phyloP scores from a whole-genome alignment of 352 stramenopile genomes.

The Pythium phragmitis region DNA sequence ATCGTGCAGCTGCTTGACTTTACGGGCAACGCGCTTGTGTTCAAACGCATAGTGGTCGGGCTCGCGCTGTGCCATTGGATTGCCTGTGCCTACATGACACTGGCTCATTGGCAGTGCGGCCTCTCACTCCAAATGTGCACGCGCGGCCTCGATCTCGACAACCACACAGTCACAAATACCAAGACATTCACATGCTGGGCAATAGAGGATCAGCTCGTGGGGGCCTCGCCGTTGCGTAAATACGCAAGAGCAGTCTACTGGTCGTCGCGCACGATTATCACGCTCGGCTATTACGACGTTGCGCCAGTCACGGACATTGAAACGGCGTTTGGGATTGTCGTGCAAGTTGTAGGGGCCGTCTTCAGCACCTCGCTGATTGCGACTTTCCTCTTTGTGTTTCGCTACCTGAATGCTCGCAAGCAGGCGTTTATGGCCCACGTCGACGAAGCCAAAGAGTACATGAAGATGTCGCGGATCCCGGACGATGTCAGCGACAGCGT shows the following conservation, averaged over 20 bases:
- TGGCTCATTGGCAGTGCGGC: conserved; percentile 69
- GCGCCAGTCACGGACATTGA: conserved; percentile 49
- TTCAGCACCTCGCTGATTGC: conserved; percentile 70
- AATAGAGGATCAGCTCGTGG: conserved; percentile 64
- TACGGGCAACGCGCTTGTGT: conserved; percentile 51
- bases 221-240: conserved; percentile 39
- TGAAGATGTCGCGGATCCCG: conserved; percentile 63
- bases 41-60: conserved; percentile 46
- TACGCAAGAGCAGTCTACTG: conserved; percentile 63
- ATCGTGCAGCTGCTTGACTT: conserved; percentile 58
- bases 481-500: conserved; percentile 58
- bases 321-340: conserved; percentile 53
- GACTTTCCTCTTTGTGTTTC: conserved; percentile 73
- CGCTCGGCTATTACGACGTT: conserved; percentile 63
- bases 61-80: conserved; percentile 55
- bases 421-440: conserved; percentile 70
- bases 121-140: conserved; percentile 52
- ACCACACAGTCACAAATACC: not conserved
- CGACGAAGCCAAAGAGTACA: conserved; percentile 73
- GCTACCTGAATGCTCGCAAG: conserved; percentile 51
- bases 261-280: conserved; percentile 53
- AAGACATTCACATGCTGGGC: conserved; percentile 56
- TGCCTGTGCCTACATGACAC: conserved; percentile 62
- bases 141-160: conserved; percentile 18
- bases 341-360: conserved; percentile 60